phyloP scores from a whole-genome alignment of 2,329 filamentous ascomycete genomes.

The Aureobasidium sp. region DNA sequence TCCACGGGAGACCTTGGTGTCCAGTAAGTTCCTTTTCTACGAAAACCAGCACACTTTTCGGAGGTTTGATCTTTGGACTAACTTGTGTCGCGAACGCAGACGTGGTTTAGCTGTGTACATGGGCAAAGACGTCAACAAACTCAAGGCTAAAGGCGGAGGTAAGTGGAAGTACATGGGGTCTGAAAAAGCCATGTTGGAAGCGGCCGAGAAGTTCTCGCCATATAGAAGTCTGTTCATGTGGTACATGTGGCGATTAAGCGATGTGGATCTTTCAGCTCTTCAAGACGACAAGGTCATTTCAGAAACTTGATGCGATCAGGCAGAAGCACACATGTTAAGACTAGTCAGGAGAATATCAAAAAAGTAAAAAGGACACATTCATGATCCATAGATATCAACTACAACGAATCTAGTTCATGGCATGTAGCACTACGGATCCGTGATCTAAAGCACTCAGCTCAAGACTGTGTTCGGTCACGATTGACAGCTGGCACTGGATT shows the following conservation, averaged over 20 bases:
- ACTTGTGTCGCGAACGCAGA: slow-evolving; percentile 28
- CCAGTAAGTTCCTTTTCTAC: slow-evolving; percentile 49
- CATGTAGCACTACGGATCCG: too few relatives aligned
- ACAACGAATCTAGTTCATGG: too few relatives aligned
- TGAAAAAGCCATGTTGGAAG: slow-evolving; percentile 83
- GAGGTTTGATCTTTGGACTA: background rate
- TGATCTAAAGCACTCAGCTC: too few relatives aligned
- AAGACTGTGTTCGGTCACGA: too few relatives aligned
- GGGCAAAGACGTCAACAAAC: slow-evolving; percentile 73
- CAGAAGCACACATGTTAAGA: background rate
- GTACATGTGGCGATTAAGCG: slow-evolving; percentile 91
- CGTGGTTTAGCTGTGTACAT: slow-evolving; percentile 84
- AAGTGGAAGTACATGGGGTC: slow-evolving; percentile 95
- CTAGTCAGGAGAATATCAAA: too few relatives aligned
- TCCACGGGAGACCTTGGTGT: slow-evolving; percentile 87
- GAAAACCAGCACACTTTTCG: too few relatives aligned
- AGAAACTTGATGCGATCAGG: background rate
- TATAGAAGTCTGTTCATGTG: slow-evolving; percentile 95
- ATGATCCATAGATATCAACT: too few relatives aligned
- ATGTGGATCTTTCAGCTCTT: slow-evolving; percentile 55
- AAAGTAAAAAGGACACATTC: too few relatives aligned
- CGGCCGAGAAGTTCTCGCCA: slow-evolving; percentile 71
- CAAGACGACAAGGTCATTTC: slow-evolving; percentile 14
- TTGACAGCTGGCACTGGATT: too few relatives aligned
- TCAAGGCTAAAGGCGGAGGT: slow-evolving; percentile 70